phyloP scores from a whole-genome alignment of 805 yeast species.

The Ogataea naganishii region DNA sequence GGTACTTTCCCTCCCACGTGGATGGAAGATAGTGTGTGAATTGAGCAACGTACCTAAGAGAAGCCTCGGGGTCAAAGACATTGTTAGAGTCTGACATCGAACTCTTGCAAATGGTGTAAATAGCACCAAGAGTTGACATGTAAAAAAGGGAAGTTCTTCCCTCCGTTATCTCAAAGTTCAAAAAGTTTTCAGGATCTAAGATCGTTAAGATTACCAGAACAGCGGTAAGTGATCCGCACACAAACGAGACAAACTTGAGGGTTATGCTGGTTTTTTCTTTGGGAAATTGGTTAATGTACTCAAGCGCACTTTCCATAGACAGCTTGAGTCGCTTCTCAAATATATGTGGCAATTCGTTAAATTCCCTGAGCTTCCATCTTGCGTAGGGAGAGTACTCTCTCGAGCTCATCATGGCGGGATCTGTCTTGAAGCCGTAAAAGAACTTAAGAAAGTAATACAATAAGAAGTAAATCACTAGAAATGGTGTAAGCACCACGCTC shows the following conservation, averaged over 20 bases:
- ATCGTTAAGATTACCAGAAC: conserved; percentile 70
- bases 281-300: conserved; percentile 88
- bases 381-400: conserved; percentile 92
- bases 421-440: conserved; percentile 84
- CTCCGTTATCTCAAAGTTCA: conserved; percentile 79
- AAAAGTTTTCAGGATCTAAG: conserved; percentile 83
- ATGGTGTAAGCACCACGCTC: conserved; percentile 77
- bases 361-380: conserved; percentile 91
- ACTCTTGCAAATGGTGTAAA: conserved; percentile 76
- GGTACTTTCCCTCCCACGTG: conserved; percentile 79
- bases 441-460: conserved; percentile 81
- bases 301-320: conserved; percentile 71
- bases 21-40: conserved; percentile 87
- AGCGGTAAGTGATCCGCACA: conserved; percentile 85
- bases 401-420: conserved; percentile 75
- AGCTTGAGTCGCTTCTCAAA: conserved; percentile 72
- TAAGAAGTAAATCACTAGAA: conserved; percentile 74
- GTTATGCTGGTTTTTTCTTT: conserved; percentile 55
- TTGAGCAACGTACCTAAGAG: conserved; percentile 69
- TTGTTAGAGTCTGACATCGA: conserved; percentile 48
- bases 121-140: conserved; percentile 79
- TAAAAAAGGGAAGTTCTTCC: conserved; percentile 81
- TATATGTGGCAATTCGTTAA: conserved; percentile 85
- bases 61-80: conserved; percentile 90
- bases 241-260: conserved; percentile 55